Percentiles rank a stretch among this genome's conserved stretches.
These are phyloP conservation scores for Yamadazyma atmosphaerica DNA, from an alignment of 1,139 yeast species.

Conservation along the genomic window DNA sequence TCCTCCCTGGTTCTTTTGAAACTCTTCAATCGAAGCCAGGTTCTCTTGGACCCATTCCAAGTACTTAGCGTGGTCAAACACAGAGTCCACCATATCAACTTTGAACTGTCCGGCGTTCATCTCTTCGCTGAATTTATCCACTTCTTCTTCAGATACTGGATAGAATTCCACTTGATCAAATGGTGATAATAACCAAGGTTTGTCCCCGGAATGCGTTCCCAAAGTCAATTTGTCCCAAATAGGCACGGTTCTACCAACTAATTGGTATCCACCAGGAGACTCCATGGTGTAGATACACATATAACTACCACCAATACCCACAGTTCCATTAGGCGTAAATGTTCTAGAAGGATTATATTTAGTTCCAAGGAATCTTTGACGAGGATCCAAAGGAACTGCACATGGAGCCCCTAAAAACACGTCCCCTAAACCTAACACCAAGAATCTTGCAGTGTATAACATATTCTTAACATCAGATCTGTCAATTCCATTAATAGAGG, in stretches of 20 bases:
- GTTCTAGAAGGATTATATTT: slow-evolving; percentile 97
- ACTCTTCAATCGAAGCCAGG: slow-evolving; percentile 67
- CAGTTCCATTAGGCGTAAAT: slow-evolving; percentile 93
- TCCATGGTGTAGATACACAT: slow-evolving; percentile 99
- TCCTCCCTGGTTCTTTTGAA: slow-evolving; percentile 68
- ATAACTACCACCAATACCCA: slow-evolving; percentile 97
- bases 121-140: slow-evolving; percentile 70
- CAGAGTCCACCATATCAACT: slow-evolving; percentile 72
- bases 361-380: slow-evolving; percentile 88
- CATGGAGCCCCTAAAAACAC: slow-evolving; percentile 98
- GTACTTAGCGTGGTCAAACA: slow-evolving; percentile 81
- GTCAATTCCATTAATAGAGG: slow-evolving; percentile 77
- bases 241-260: slow-evolving; percentile 94
- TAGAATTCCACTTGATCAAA: slow-evolving; percentile 94
- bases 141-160: slow-evolving; percentile 82
- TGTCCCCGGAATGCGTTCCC: slow-evolving; percentile 58
- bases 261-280: slow-evolving; percentile 97
- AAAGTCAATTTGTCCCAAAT: slow-evolving; percentile 94
- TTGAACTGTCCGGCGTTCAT: slow-evolving; percentile 79
- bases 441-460: slow-evolving; percentile 83
- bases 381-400: slow-evolving; percentile 96
- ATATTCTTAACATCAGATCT: slow-evolving; percentile 77
- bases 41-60: slow-evolving; percentile 75
- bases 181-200: slow-evolving; percentile 88
- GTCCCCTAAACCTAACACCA: slow-evolving; percentile 94